Percentiles rank a stretch among this genome's conserved stretches.
phyloP scores from a whole-genome alignment of 164 flowering plant genomes.

The Buxus sempervirens region DNA sequence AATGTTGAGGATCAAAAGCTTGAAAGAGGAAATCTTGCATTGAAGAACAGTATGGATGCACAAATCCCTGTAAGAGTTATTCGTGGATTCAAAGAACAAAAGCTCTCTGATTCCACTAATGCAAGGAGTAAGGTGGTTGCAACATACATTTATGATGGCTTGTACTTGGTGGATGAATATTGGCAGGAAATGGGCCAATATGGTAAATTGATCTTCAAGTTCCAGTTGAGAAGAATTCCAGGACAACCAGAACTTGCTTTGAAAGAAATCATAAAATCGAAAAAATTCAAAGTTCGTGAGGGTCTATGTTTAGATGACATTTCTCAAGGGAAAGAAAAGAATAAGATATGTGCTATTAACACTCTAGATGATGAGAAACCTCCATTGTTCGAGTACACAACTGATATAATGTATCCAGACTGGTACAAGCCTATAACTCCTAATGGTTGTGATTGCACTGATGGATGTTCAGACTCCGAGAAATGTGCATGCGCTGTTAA shows the following conservation, averaged over 20 bases:
- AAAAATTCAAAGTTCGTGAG: slow-evolving; percentile 32
- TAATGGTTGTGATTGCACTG: slow-evolving; percentile 58
- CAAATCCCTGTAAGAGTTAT: slow-evolving; percentile 61
- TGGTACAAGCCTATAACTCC: slow-evolving; percentile 43
- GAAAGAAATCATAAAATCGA: slow-evolving; percentile 45
- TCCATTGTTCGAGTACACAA: slow-evolving; percentile 47
- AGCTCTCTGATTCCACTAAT: slow-evolving; percentile 23
- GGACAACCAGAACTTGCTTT: slow-evolving; percentile 69
- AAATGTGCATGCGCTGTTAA: slow-evolving; percentile 54
- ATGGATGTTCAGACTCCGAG: slow-evolving; percentile 45
- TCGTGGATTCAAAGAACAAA: slow-evolving; percentile 43
- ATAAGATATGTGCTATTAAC: slow-evolving; percentile 64
- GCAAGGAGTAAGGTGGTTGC: slow-evolving; percentile 21
- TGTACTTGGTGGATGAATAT: slow-evolving; percentile 46
- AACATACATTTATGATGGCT: slow-evolving; percentile 59
- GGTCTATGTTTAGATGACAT: slow-evolving; percentile 55
- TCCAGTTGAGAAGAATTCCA: slow-evolving; percentile 47
- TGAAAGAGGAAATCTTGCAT: slow-evolving; percentile 55
- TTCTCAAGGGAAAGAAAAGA: slow-evolving; percentile 48
- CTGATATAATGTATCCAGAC: slow-evolving; percentile 52
- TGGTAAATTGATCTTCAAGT: slow-evolving; percentile 53
- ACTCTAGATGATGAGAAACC: slow-evolving; percentile 57
- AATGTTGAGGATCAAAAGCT: slow-evolving; percentile 54
- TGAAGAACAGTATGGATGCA: slow-evolving; percentile 41
- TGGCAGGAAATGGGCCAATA: slow-evolving; percentile 50